Conservation (phyloP, 23 red algal genomes). For the Cyanidium caldarium region DNA sequence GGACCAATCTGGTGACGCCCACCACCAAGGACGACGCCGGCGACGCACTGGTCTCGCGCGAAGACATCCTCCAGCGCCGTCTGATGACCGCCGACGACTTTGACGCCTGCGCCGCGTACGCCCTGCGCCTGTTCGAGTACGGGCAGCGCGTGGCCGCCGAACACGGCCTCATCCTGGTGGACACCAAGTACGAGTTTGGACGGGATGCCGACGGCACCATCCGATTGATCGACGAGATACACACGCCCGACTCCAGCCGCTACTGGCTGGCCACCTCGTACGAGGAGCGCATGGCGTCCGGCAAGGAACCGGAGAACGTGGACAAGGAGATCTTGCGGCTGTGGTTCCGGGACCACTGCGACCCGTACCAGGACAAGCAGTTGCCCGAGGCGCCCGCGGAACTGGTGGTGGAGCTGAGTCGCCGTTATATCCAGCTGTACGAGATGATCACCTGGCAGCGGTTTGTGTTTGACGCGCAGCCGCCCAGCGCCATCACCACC, state of each 20-base stretch:
- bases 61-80: conserved; percentile 48
- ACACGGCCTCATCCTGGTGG: conserved; percentile 90
- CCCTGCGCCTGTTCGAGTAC: conserved; percentile 46
- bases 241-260: conserved; percentile 87
- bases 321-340: conserved; percentile 96
- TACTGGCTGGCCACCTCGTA: conserved; percentile 86
- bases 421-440: conserved; percentile 95
- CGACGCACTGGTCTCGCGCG: conserved; percentile 73
- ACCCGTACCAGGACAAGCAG: conserved; percentile 70
- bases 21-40: conserved; percentile 90
- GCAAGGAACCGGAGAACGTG: conserved; percentile 91
- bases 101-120: conserved; percentile 61
- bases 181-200: conserved; percentile 99
- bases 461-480: conserved; percentile 26
- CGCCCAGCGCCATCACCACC: background rate
- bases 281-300: conserved; percentile 37
- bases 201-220: conserved; percentile 66
- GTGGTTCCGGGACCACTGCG: conserved; percentile 87
- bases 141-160: conserved; percentile 69
- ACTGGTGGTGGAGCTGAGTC: conserved; percentile 76
- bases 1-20: conserved; percentile 77
- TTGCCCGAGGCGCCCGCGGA: conserved; percentile 86
- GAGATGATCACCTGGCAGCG: conserved; percentile 79
- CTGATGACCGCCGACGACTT: conserved; percentile 82
- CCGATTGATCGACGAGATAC: conserved; percentile 91